Evolutionary conservation across 2,329 filamentous ascomycete genomes (phyloP).

Genomic region (Pseudocercospora eumusae): DNA sequence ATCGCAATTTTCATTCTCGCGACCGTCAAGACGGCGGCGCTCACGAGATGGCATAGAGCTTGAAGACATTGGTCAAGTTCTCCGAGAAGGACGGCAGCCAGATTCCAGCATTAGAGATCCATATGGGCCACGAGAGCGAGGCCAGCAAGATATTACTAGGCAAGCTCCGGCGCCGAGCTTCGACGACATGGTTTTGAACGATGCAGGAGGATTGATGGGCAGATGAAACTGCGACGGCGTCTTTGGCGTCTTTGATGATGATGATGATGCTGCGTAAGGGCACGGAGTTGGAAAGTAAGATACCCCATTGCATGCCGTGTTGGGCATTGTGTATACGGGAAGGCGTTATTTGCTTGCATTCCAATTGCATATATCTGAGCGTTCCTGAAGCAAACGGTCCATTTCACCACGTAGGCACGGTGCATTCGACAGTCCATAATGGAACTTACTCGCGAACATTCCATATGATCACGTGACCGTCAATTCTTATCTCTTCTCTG

Average conservation of each 20-base stretch:
- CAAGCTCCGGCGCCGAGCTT: background rate
- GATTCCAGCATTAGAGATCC: conserved; percentile 10
- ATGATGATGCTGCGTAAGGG: background rate
- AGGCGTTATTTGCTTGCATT: background rate
- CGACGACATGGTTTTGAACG: conserved; percentile 31
- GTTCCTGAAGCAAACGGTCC: background rate
- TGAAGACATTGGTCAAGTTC: conserved; percentile 27
- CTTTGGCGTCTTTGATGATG: conserved; percentile 1
- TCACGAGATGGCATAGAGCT: conserved; percentile 25
- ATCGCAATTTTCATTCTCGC: background rate
- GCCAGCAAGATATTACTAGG: background rate
- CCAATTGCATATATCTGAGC: conserved; percentile 10
- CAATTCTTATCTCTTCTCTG: background rate
- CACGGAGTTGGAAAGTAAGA: conserved; percentile 12
- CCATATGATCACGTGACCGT: background rate
- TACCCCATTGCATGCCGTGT: conserved; percentile 12
- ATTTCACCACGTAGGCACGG: background rate
- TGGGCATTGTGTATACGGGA: conserved; percentile 8
- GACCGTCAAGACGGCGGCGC: background rate
- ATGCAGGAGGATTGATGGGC: conserved; percentile 29
- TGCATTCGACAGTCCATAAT: background rate
- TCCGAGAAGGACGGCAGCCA: conserved; percentile 18
- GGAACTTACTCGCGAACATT: background rate
- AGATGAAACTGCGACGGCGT: conserved; percentile 3
- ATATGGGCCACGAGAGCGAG: background rate